Base-by-base conservation (phyloP, 1,139 yeast species). In the Hansenula lynferdii region DNA sequence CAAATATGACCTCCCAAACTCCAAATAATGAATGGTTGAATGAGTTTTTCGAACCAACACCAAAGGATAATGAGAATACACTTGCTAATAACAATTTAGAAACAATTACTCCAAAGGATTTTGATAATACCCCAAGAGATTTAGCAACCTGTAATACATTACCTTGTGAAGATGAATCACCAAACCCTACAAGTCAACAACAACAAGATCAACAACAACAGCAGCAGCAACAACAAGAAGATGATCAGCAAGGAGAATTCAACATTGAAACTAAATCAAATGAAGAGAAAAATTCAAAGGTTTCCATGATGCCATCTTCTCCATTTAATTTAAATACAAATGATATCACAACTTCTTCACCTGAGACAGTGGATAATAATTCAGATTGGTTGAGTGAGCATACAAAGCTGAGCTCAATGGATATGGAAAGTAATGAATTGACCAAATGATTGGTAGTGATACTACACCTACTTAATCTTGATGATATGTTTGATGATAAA, bases 41-140 rank as follows among this genome's bases (percentile, higher is more conserved):
- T 16, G 52, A 46, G 19, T 42, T 50, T 4, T 47, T 50, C 40
- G 72, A 67, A 38, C 68, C 73, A 14, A 67, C 77, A 0, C 75
- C 77, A 6, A 66, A 63, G 38, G 75, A 70, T 43, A 35, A 63
- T 8, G 19, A 60, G n/a, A 14, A 59, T 11, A 33, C 37, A n/a
- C 23, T 12, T 24, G 8, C n/a, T n/a, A n/a, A n/a, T n/a, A n/a
- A n/a, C n/a, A n/a, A n/a, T n/a, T n/a, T n/a, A n/a, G n/a, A 20
- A 8, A 12, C 28, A 17, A 12, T 24, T 4, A 43, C 47, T 7
- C 49, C 50, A 23, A 41, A 33, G 25, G 40, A 49, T 37, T 48
- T 47, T 8, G 36, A 47, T 12, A 41, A 44, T 31, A 66, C 75
- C 3, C 75, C 75, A 33, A 64, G 58, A 28, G 73, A 69, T 49